These are phyloP conservation scores for Kockovaella imperatae DNA, from an alignment of 768 basidiomycete genomes.

Conservation along the genomic window DNA sequence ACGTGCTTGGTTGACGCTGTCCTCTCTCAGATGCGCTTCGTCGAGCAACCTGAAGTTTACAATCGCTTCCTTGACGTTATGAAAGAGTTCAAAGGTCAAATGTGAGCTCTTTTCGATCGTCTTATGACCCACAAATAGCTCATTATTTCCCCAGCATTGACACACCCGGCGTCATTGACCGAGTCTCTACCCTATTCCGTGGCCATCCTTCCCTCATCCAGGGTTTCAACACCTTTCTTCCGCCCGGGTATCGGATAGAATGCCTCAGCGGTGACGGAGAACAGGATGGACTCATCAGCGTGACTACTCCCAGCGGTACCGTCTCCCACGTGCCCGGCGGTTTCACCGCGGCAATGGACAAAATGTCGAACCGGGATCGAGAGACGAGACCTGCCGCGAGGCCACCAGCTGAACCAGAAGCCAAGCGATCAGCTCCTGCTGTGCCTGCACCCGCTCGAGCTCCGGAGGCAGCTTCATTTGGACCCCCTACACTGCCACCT, in stretches of 20 bases:
- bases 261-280: slow-evolving; percentile 37
- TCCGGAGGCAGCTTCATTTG: too few species aligned
- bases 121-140: background rate
- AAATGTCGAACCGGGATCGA: slow-evolving; percentile 22
- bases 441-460: too few species aligned
- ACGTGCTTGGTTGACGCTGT: background rate
- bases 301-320: slow-evolving; percentile 42
- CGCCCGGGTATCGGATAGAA: slow-evolving; percentile 88
- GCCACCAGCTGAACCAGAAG: too few species aligned
- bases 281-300: slow-evolving; percentile 37
- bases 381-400: too few species aligned
- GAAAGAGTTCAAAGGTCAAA: slow-evolving; percentile 98
- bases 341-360: slow-evolving; percentile 33
- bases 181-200: slow-evolving; percentile 85
- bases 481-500: too few species aligned
- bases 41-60: slow-evolving; percentile 84
- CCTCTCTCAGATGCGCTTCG: slow-evolving; percentile 57
- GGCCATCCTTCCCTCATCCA: slow-evolving; percentile 86
- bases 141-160: slow-evolving; percentile 61
- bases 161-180: slow-evolving; percentile 92
- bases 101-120: slow-evolving; percentile 27
- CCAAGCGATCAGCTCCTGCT: too few species aligned
- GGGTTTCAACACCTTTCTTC: slow-evolving; percentile 97
- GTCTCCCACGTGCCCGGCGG: slow-evolving; percentile 40
- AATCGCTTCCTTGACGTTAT: slow-evolving; percentile 92